These are phyloP conservation scores for Sporisorium iseilematis-ciliati DNA, from an alignment of 1,284 basidiomycete species.

Conservation along the genomic window DNA sequence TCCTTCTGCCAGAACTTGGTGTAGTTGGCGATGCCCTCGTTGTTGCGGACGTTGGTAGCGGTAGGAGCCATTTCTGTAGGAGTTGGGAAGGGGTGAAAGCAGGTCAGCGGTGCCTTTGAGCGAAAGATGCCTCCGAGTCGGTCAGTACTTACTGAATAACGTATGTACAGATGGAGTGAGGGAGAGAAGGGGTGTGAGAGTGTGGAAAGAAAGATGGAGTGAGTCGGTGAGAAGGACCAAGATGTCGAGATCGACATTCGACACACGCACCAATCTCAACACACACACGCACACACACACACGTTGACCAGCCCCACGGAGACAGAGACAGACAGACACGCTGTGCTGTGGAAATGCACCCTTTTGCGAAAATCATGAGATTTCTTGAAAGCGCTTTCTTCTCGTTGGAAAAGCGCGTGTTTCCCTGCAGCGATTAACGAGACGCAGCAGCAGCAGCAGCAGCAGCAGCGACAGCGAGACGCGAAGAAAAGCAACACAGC, in stretches of 20 bases:
- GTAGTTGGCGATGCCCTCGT: constrained; percentile 88
- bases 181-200: background rate
- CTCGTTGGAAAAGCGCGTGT: background rate
- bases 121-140: background rate
- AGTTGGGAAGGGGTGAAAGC: background rate
- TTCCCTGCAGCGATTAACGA: too few relatives aligned
- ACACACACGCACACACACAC: background rate
- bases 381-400: constrained; percentile 3
- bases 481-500: constrained; percentile 15
- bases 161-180: constrained; percentile 10
- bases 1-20: constrained; percentile 94
- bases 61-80: constrained; percentile 48
- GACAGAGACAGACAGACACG: background rate
- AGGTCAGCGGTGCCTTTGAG: background rate
- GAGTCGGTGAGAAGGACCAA: background rate
- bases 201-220: background rate
- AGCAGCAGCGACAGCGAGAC: constrained; percentile 2
- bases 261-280: background rate
- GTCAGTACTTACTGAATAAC: constrained; percentile 5
- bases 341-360: background rate
- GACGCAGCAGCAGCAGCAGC: constrained; percentile 1
- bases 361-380: constrained; percentile 16
- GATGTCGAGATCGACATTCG: background rate
- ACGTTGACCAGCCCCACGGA: background rate
- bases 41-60: constrained; percentile 79